Base-by-base conservation (phyloP, 2,329 filamentous ascomycete genomes). In the Fusarium graminum region DNA sequence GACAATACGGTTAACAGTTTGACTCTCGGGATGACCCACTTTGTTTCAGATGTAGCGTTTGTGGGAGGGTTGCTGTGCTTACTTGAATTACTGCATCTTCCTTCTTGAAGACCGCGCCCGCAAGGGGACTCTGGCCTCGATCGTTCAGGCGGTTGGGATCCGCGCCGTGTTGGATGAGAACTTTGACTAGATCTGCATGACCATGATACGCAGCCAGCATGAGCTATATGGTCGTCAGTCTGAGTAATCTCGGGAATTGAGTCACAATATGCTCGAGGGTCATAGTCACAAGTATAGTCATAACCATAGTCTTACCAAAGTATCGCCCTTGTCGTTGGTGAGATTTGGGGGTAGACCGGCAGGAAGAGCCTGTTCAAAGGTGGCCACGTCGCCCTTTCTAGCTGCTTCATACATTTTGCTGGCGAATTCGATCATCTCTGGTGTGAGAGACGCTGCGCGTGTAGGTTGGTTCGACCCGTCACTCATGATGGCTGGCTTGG, bases 161-260 rank as follows among this genome's bases (percentile, higher is more conserved):
- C 2, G 88, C 89, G 2, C 88, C 88, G 59, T 87, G 81, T 28
- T 85, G 79, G 2, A 92, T 75, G 12, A 92, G 81, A 59, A 90
- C 80, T 44, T 79, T 80, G 26, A 89, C 87, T 0, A 90, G 82
- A 0, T 84, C 80, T 3, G 83, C 81, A 53, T 92, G 87, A 12
- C 89, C 89, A 67, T 92, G 85, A 70, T 92, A 92, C 0, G 89
- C 84, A 1, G 90, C 87, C 2, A 93, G 83, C 90, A 93, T 93
- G 59, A 92, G 80, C 86, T 88, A 49, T 6, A 5, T 2, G 7
- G 34, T 19, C 34, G 40, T 69, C 34, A 68, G 65, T 28, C 13
- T 22, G 39, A 7, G 25, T 30, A 34, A 19, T 45, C 25, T n/a
- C 5, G 6, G 12, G 25, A 6, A n/a, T 13, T 16, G 5, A 7